Conservation (phyloP, 2,329 filamentous ascomycete genomes). For the Fulvia fulva region DNA sequence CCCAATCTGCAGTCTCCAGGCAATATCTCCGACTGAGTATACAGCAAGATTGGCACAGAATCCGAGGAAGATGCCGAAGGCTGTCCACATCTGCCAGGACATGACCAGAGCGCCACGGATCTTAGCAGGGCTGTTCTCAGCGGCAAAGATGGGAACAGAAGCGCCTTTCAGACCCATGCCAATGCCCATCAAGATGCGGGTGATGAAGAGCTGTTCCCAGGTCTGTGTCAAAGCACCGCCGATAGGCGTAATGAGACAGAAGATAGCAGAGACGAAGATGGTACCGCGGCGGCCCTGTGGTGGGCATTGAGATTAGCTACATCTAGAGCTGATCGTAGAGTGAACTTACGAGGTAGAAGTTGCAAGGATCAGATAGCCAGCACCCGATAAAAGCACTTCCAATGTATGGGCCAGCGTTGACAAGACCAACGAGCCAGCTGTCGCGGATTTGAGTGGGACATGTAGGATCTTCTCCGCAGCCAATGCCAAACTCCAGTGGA, state of each 20-base stretch:
- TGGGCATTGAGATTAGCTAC: neutral
- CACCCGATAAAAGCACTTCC: slow-evolving; percentile 33
- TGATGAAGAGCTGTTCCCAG: slow-evolving; percentile 44
- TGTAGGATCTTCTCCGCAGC: slow-evolving; percentile 15
- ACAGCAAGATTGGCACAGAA: slow-evolving; percentile 42
- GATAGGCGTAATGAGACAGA: slow-evolving; percentile 64
- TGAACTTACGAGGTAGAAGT: slow-evolving; percentile 24
- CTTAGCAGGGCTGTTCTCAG: slow-evolving; percentile 53
- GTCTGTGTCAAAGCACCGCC: slow-evolving; percentile 59
- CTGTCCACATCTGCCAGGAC: slow-evolving; percentile 50
- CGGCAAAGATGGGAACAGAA: slow-evolving; percentile 49
- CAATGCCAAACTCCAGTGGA: slow-evolving; percentile 36
- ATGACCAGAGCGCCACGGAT: slow-evolving; percentile 56
- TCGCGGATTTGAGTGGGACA: slow-evolving; percentile 42
- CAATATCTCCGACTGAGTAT: slow-evolving; percentile 35
- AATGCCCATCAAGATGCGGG: slow-evolving; percentile 37
- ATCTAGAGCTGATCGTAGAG: neutral
- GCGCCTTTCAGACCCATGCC: slow-evolving; percentile 46
- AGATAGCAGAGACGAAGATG: slow-evolving; percentile 42
- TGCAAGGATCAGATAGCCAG: slow-evolving; percentile 42
- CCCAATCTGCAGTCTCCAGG: slow-evolving; percentile 47
- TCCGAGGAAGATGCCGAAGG: slow-evolving; percentile 47
- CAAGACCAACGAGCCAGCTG: slow-evolving; percentile 60
- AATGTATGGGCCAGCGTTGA: slow-evolving; percentile 59
- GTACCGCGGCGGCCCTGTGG: slow-evolving; percentile 33